These are phyloP conservation scores for Penicillium sp. DNA, from an alignment of 2,329 filamentous ascomycete genomes.

Conservation along the genomic window DNA sequence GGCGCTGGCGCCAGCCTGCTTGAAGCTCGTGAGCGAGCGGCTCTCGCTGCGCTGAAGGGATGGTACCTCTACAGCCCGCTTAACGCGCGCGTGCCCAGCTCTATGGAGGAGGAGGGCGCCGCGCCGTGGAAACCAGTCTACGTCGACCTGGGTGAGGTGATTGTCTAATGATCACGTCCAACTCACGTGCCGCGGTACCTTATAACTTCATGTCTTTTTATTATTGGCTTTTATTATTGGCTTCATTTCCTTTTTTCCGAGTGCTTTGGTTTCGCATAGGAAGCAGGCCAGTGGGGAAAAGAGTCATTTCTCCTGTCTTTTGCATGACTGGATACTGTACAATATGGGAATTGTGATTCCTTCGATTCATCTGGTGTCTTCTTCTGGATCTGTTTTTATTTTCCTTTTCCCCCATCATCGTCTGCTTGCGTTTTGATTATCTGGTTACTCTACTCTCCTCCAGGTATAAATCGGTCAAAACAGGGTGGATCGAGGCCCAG, in stretches of 20 bases:
- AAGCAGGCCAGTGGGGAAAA: constrained; percentile 22
- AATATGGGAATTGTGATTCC: constrained; percentile 38
- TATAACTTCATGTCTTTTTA: constrained; percentile 24
- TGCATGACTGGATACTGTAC: constrained; percentile 38
- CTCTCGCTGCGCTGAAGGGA: constrained; percentile 80
- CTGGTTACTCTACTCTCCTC: constrained; percentile 16
- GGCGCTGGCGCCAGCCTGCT: constrained; percentile 76
- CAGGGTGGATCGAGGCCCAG: constrained; percentile 7
- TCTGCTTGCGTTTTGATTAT: constrained; percentile 10
- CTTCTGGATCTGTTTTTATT: constrained; percentile 20
- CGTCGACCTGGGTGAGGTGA: constrained; percentile 69
- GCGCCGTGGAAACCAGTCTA: constrained; percentile 65
- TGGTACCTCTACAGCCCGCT: constrained; percentile 95
- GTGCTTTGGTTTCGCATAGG: constrained; percentile 27
- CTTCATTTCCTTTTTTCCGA: constrained; percentile 27
- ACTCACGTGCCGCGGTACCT: constrained; percentile 8
- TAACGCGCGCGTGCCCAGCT: constrained; percentile 65
- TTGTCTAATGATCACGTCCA: constrained; percentile 44
- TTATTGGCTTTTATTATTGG: constrained; percentile 17
- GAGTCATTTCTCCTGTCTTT: constrained; percentile 24
- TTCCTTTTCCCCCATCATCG: constrained; percentile 6
- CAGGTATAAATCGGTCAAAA: constrained; percentile 17
- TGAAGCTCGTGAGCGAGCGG: constrained; percentile 73
- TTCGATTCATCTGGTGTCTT: constrained; percentile 35
- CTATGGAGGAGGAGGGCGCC: constrained; percentile 62